Percentiles rank a stretch among this genome's conserved stretches.
These are phyloP conservation scores for Zangia roseola DNA, from an alignment of 768 basidiomycete species.

Conservation along the genomic window DNA sequence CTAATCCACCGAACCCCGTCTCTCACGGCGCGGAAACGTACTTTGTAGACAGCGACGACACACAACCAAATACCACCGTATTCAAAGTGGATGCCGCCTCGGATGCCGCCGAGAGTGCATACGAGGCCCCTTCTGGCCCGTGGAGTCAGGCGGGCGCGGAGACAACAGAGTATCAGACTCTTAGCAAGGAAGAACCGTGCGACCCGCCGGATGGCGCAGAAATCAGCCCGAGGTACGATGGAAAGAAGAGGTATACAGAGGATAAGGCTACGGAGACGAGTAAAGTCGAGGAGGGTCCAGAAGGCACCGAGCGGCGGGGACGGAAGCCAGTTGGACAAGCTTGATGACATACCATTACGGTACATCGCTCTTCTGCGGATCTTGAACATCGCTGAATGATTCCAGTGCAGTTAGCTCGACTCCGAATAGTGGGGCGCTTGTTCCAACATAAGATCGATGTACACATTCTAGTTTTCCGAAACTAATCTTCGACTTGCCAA, in stretches of 20 bases:
- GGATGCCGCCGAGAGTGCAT: conserved; percentile 45
- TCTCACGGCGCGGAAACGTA: conserved; percentile 43
- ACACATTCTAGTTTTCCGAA: too few species aligned
- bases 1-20: conserved; percentile 4
- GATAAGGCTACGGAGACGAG: conserved; percentile 37
- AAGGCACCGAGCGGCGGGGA: conserved; percentile 37
- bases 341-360: conserved; percentile 7
- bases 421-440: too few species aligned
- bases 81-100: conserved; percentile 47
- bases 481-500: too few species aligned
- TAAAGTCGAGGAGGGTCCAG: conserved; percentile 35
- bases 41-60: conserved; percentile 46
- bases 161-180: conserved; percentile 31
- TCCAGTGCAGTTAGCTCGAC: too few species aligned
- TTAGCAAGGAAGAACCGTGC: conserved; percentile 27
- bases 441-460: too few species aligned
- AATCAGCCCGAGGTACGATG: conserved; percentile 23
- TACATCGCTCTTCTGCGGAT: too few species aligned
- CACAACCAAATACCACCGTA: conserved; percentile 39
- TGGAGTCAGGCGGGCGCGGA: conserved; percentile 42
- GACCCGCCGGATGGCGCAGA: conserved; percentile 9
- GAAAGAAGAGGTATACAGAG: conserved; percentile 10
- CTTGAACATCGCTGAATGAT: too few species aligned
- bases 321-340: conserved; percentile 30
- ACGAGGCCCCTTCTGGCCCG: conserved; percentile 47